Evolutionary conservation across 192 early-diverging fungal genomes (phyloP).

Genomic region (Coemansia sp.): DNA sequence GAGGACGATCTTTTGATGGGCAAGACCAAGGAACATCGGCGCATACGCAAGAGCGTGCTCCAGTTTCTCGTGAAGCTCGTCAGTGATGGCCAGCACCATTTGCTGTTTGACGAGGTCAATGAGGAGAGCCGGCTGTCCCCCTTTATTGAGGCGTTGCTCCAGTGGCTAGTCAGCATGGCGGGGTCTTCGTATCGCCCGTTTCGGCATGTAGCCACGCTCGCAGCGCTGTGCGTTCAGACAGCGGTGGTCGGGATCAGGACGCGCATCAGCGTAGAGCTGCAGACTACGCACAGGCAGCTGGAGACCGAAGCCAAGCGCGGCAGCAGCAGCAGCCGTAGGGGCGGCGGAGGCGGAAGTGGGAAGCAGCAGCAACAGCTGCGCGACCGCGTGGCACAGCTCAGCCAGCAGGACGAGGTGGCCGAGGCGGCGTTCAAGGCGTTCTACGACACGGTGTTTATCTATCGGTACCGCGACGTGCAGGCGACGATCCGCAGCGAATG

Average conservation of each 20-base stretch:
- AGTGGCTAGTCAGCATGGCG: slow-evolving; percentile 71
- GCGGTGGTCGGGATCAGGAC: slow-evolving; percentile 71
- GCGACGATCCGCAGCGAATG: slow-evolving; percentile 85
- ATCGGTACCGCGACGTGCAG: slow-evolving; percentile 89
- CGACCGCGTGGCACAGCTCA: slow-evolving; percentile 42
- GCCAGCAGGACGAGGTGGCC: slow-evolving; percentile 61
- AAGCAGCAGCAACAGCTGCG: slow-evolving; percentile 21
- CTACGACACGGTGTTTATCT: slow-evolving; percentile 87
- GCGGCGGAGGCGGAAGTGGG: slow-evolving; percentile 8
- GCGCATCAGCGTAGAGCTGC: slow-evolving; percentile 62
- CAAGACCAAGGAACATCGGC: slow-evolving; percentile 65
- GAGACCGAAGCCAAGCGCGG: slow-evolving; percentile 54
- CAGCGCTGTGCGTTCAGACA: slow-evolving; percentile 67
- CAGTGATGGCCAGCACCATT: slow-evolving; percentile 61
- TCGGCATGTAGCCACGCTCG: slow-evolving; percentile 83
- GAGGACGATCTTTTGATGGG: slow-evolving; percentile 81
- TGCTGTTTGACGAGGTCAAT: slow-evolving; percentile 62
- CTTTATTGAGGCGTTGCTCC: slow-evolving; percentile 64
- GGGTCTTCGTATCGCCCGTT: slow-evolving; percentile 86
- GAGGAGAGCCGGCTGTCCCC: slow-evolving; percentile 34
- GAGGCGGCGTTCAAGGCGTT: slow-evolving; percentile 69
- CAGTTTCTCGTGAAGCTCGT: slow-evolving; percentile 69
- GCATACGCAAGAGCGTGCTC: slow-evolving; percentile 68
- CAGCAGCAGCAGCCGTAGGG: background rate
- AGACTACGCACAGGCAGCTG: slow-evolving; percentile 72